A percentile compares a stretch with the other conserved stretches of the same genome.
Conservation (phyloP, 257 asterid species). For the Solanum peruvianum region DNA sequence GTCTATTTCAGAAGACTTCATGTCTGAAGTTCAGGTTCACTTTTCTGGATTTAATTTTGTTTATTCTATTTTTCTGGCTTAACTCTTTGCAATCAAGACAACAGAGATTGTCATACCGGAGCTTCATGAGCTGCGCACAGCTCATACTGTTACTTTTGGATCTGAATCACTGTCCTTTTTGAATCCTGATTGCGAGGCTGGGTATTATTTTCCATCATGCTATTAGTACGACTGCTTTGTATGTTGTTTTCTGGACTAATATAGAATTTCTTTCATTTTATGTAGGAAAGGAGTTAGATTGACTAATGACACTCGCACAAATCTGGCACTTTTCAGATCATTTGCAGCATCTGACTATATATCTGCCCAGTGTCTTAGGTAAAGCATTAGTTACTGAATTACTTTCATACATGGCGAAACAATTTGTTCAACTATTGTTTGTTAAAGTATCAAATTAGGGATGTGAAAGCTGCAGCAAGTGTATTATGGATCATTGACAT, state of each 20-base stretch:
- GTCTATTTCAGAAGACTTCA: neutral
- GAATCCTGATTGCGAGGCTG: conserved; percentile 75
- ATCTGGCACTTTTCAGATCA: conserved; percentile 77
- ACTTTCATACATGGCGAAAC: neutral
- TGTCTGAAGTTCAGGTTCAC: neutral
- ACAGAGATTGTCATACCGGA: conserved; percentile 85
- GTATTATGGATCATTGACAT: neutral
- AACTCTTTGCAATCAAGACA: conserved; percentile 27
- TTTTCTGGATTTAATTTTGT: neutral
- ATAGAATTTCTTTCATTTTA: conserved; percentile 1
- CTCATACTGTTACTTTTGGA: conserved; percentile 81
- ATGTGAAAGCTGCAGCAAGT: neutral
- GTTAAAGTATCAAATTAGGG: neutral
- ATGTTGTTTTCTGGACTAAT: neutral
- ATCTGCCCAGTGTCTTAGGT: conserved; percentile 92
- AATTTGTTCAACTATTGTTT: neutral
- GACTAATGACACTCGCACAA: conserved; percentile 71
- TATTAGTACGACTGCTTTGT: neutral
- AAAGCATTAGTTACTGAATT: neutral
- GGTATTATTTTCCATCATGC: conserved; percentile 28
- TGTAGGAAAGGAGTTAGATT: conserved; percentile 47
- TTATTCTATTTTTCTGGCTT: neutral
- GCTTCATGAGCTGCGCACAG: conserved; percentile 80
- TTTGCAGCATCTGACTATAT: conserved; percentile 81
- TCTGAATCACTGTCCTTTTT: conserved; percentile 61